Percentiles rank a stretch among this genome's conserved stretches.
Evolutionary conservation across 768 basidiomycete genomes (phyloP).

Genomic region (Collybia mongolica): DNA sequence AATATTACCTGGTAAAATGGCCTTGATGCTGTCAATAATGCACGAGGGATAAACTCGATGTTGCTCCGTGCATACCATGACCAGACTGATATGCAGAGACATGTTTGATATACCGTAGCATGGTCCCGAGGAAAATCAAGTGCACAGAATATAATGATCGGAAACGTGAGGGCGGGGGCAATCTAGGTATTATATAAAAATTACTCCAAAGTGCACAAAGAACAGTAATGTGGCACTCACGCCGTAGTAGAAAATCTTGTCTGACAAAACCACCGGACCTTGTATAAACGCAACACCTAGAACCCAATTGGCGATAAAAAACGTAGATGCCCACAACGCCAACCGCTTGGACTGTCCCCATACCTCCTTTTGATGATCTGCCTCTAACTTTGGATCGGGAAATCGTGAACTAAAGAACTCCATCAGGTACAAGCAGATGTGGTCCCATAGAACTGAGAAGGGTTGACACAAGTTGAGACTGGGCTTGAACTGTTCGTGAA

Average conservation of each 20-base stretch:
- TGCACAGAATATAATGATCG: conserved; percentile 44
- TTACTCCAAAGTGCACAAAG: neutral
- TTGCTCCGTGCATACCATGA: conserved; percentile 33
- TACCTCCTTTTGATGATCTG: conserved; percentile 16
- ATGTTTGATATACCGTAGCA: conserved; percentile 43
- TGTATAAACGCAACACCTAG: conserved; percentile 18
- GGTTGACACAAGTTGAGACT: neutral
- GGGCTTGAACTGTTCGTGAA: neutral
- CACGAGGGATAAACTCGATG: neutral
- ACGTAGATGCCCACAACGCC: conserved; percentile 17
- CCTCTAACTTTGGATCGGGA: conserved; percentile 1
- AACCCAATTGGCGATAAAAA: conserved; percentile 23
- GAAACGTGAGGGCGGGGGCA: conserved; percentile 46
- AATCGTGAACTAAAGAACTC: conserved; percentile 10
- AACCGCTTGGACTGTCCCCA: conserved; percentile 15
- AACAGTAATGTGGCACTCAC: conserved; percentile 13
- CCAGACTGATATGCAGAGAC: conserved; percentile 47
- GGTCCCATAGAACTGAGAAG: neutral
- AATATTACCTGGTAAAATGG: conserved; percentile 24
- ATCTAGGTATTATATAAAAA: conserved; percentile 27
- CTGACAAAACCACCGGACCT: conserved; percentile 19
- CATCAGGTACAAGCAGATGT: neutral
- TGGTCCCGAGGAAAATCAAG: conserved; percentile 52
- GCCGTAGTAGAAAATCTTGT: conserved; percentile 42
- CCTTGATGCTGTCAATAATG: conserved; percentile 11